phyloP scores from a whole-genome alignment of 106 monocot species.

The Chionographis japonica region DNA sequence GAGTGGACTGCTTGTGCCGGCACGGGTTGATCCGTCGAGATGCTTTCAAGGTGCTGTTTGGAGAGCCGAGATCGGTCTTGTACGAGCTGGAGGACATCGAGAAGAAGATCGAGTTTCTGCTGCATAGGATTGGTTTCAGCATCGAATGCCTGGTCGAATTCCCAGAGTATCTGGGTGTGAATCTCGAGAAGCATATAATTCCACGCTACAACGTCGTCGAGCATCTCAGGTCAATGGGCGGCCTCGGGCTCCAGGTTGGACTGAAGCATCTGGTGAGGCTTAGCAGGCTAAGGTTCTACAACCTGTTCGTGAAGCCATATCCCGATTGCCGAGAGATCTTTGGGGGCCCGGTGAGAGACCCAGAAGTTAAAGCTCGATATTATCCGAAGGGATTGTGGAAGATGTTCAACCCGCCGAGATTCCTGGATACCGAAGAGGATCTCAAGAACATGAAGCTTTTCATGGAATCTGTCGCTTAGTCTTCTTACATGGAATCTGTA shows the following conservation, averaged over 20 bases:
- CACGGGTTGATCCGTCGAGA: slow-evolving; percentile 76
- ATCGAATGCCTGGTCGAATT: slow-evolving; percentile 55
- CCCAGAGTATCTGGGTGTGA: slow-evolving; percentile 81
- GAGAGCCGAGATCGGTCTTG: slow-evolving; percentile 65
- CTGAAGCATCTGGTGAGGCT: slow-evolving; percentile 61
- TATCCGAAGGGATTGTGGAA: slow-evolving; percentile 71
- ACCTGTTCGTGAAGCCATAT: slow-evolving; percentile 87
- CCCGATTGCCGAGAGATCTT: slow-evolving; percentile 66
- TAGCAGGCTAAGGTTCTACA: slow-evolving; percentile 69
- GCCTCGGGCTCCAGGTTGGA: slow-evolving; percentile 55
- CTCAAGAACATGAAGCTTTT: slow-evolving; percentile 56
- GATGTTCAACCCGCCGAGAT: slow-evolving; percentile 59
- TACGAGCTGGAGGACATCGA: slow-evolving; percentile 60
- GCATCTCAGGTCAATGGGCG: slow-evolving; percentile 45
- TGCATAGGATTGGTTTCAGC: slow-evolving; percentile 37
- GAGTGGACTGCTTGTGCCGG: slow-evolving; percentile 58
- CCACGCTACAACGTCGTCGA: slow-evolving; percentile 70
- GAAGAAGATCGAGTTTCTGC: slow-evolving; percentile 71
- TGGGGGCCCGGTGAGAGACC: slow-evolving; percentile 3
- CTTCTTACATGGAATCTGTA: too few species aligned
- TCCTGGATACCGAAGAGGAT: slow-evolving; percentile 39
- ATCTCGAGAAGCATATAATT: slow-evolving; percentile 52
- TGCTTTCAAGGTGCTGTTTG: slow-evolving; percentile 55
- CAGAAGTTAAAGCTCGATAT: slow-evolving; percentile 12
- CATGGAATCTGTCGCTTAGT: slow-evolving; percentile 45